These are phyloP conservation scores for Oryza nivara DNA, from an alignment of 176 grass and related monocot species.

Conservation along the genomic window DNA sequence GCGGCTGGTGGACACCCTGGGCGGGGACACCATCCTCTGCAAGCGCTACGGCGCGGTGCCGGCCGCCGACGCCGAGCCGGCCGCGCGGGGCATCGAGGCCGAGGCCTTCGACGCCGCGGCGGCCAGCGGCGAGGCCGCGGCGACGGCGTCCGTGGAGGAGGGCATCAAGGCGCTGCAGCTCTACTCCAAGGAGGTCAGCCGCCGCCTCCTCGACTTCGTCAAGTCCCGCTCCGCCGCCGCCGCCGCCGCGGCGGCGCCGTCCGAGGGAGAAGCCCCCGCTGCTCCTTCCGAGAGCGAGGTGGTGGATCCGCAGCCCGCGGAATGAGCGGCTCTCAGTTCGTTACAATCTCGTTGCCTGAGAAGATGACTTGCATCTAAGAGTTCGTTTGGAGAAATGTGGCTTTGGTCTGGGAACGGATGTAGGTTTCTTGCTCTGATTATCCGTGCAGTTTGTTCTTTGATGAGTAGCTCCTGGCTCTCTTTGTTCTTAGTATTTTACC, in stretches of 20 bases:
- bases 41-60: constrained; percentile 79
- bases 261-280: constrained; percentile 22
- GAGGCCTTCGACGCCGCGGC: constrained; percentile 70
- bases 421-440: constrained; percentile 39
- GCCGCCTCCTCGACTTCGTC: constrained; percentile 67
- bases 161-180: constrained; percentile 78
- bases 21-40: constrained; percentile 63
- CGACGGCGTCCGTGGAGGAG: constrained; percentile 58
- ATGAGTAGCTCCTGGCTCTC: constrained; percentile 1
- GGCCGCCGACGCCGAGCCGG: constrained; percentile 54
- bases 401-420: neutral
- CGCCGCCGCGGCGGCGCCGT: neutral
- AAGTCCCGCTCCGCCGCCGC: constrained; percentile 52
- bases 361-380: constrained; percentile 22
- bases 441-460: constrained; percentile 29
- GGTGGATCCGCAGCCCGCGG: constrained; percentile 18
- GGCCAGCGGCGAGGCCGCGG: constrained; percentile 37
- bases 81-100: constrained; percentile 67
- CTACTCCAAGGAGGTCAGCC: constrained; percentile 90
- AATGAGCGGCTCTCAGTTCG: constrained; percentile 12
- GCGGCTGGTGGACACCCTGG: constrained; percentile 78
- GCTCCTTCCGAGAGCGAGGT: neutral
- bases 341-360: neutral
- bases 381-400: constrained; percentile 8
- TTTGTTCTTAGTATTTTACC: neutral